phyloP scores from a whole-genome alignment of 1,284 basidiomycete species.

The Puccinia coronata region DNA sequence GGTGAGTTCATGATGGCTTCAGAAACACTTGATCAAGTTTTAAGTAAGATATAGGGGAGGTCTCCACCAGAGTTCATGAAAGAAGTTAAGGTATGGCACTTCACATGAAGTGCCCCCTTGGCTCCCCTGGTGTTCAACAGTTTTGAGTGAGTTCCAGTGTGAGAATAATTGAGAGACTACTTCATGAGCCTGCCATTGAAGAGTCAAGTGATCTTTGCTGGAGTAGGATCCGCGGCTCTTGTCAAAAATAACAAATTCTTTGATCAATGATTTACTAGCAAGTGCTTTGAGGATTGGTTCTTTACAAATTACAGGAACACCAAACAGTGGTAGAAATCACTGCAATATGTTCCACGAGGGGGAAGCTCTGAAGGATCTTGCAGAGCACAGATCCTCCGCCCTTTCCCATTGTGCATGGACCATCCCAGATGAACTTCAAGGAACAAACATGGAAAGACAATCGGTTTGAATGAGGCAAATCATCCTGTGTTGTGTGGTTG shows the following conservation, averaged over 20 bases:
- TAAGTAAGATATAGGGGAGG: too few relatives aligned
- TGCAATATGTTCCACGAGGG: background rate
- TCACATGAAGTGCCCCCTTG: too few relatives aligned
- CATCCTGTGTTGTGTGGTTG: too few relatives aligned
- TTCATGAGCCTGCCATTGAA: background rate
- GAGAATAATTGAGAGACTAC: constrained; percentile 5
- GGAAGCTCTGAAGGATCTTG: background rate
- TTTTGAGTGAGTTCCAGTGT: background rate
- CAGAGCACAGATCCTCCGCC: background rate
- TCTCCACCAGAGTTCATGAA: too few relatives aligned
- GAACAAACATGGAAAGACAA: background rate
- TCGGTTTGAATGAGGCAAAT: too few relatives aligned
- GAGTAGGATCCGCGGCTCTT: too few relatives aligned
- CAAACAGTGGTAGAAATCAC: too few relatives aligned
- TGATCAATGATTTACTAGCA: background rate
- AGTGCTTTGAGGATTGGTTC: background rate
- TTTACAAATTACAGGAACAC: background rate
- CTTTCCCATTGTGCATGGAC: background rate
- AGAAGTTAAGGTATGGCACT: too few relatives aligned
- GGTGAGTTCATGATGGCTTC: too few relatives aligned
- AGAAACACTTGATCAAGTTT: too few relatives aligned
- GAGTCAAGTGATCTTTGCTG: too few relatives aligned
- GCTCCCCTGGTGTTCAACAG: background rate
- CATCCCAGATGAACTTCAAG: background rate
- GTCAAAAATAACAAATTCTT: background rate